A percentile compares a stretch with the other conserved stretches of the same genome.
These are phyloP conservation scores for Chrysanthemum lavandulifolium DNA, from an alignment of 129 eudicot species.

Conservation along the genomic window DNA sequence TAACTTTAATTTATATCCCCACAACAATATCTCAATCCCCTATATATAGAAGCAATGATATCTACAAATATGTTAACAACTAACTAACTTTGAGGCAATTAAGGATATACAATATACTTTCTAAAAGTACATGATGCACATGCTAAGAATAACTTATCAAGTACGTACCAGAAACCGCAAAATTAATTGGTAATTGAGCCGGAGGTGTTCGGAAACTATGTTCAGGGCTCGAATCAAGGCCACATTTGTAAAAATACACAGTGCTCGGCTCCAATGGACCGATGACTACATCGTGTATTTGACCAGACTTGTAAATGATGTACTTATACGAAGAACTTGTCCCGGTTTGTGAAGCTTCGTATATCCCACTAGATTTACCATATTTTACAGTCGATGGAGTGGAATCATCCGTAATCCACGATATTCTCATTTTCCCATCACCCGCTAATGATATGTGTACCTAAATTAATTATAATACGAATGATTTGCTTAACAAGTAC, in stretches of 20 bases:
- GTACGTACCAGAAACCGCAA: conserved; percentile 48
- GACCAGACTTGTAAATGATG: conserved; percentile 44
- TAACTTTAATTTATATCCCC: no score
- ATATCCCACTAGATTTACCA: conserved; percentile 44
- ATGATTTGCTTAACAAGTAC: no score
- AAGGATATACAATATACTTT: no score
- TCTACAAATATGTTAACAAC: no score
- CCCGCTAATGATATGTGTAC: conserved; percentile 68
- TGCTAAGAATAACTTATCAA: no score
- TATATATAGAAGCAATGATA: no score
- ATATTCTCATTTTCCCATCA: conserved; percentile 47
- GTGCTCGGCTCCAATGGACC: conserved; percentile 68
- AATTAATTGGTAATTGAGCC: conserved; percentile 52
- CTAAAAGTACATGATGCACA: no score
- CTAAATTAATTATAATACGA: conserved; percentile 17
- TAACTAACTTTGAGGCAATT: no score
- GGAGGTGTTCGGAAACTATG: conserved; percentile 69
- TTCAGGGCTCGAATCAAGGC: conserved; percentile 44
- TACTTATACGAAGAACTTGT: conserved; percentile 43
- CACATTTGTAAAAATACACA: conserved; percentile 56
- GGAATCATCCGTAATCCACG: conserved; percentile 55
- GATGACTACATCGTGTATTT: conserved; percentile 54
- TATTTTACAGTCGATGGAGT: conserved; percentile 52
- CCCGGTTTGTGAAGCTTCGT: conserved; percentile 37
- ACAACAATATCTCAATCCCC: no score